A percentile compares a stretch with the other conserved stretches of the same genome.
phyloP scores from a whole-genome alignment of 176 grass and related monocot species.

The Echinochloa phyllopogon region DNA sequence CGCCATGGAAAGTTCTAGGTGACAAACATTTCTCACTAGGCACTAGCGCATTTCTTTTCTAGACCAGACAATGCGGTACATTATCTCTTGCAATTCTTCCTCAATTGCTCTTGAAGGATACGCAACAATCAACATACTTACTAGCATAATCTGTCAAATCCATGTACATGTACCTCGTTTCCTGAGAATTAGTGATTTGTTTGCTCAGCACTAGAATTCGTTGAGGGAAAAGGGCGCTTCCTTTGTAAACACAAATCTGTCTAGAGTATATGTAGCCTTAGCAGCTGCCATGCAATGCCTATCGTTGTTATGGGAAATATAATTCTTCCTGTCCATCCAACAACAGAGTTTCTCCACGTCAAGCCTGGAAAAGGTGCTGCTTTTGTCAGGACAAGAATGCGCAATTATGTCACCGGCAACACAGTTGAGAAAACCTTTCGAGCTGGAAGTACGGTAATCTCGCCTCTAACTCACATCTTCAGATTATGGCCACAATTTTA shows the following conservation, averaged over 20 bases:
- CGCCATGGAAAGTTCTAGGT: constrained; percentile 88
- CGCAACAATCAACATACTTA: not conserved
- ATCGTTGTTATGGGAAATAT: not conserved
- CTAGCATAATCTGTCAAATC: not conserved
- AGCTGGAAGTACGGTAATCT: constrained; percentile 96
- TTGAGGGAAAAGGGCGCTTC: not conserved
- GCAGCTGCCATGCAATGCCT: not conserved
- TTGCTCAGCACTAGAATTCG: not conserved
- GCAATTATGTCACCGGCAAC: constrained; percentile 87
- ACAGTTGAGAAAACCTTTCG: constrained; percentile 99
- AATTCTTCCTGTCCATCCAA: constrained; percentile 17
- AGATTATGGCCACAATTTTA: not conserved
- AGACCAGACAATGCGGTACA: not conserved
- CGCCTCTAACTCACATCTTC: constrained; percentile 28
- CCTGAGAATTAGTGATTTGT: not conserved
- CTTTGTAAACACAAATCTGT: not conserved
- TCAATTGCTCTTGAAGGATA: not conserved
- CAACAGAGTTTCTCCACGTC: constrained; percentile 93
- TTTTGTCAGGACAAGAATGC: constrained; percentile 93
- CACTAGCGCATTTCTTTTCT: not conserved
- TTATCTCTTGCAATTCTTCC: not conserved
- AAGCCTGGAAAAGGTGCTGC: constrained; percentile 99
- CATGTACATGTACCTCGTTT: constrained; percentile 19
- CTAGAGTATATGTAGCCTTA: not conserved
- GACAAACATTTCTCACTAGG: not conserved